Evolutionary conservation across 139 green algal genomes (phyloP).

Genomic region (Limnomonas spitsbergensis): DNA sequence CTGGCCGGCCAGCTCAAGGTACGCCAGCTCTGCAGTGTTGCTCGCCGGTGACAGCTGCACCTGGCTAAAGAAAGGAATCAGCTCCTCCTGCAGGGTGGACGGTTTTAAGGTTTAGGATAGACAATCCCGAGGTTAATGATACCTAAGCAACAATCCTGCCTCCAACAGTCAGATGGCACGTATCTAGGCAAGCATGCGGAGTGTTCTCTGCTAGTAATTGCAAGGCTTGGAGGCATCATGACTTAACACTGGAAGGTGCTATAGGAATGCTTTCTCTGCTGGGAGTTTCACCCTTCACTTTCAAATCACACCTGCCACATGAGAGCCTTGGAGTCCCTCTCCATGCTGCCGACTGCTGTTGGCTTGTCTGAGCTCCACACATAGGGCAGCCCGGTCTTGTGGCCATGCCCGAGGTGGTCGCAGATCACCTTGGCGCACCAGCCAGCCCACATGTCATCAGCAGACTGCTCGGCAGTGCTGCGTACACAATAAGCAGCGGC

Average conservation of each 20-base stretch:
- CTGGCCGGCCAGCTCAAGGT: neutral
- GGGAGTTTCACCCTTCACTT: too few species aligned
- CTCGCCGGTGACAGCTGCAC: constrained; percentile 47
- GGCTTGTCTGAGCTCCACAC: constrained; percentile 84
- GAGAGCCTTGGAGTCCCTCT: constrained; percentile 89
- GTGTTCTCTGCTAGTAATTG: too few species aligned
- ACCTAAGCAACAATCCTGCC: too few species aligned
- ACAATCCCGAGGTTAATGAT: too few species aligned
- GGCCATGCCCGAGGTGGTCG: constrained; percentile 78
- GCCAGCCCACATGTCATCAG: constrained; percentile 89
- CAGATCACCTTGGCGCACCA: constrained; percentile 86
- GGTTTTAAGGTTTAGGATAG: neutral
- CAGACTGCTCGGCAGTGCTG: constrained; percentile 72
- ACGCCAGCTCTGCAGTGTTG: constrained; percentile 7
- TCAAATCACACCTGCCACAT: constrained; percentile 89
- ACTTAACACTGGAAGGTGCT: too few species aligned
- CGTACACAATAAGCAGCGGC: too few species aligned
- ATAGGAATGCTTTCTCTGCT: too few species aligned
- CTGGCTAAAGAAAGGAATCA: constrained; percentile 75
- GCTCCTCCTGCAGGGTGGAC: constrained; percentile 55
- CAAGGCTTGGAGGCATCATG: too few species aligned
- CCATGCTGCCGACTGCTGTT: constrained; percentile 81
- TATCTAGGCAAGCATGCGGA: neutral
- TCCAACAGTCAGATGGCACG: too few species aligned
- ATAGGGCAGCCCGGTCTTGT: constrained; percentile 87